These are phyloP conservation scores for Coleophoma crateriformis DNA, from an alignment of 2,329 filamentous ascomycete species.

Conservation along the genomic window DNA sequence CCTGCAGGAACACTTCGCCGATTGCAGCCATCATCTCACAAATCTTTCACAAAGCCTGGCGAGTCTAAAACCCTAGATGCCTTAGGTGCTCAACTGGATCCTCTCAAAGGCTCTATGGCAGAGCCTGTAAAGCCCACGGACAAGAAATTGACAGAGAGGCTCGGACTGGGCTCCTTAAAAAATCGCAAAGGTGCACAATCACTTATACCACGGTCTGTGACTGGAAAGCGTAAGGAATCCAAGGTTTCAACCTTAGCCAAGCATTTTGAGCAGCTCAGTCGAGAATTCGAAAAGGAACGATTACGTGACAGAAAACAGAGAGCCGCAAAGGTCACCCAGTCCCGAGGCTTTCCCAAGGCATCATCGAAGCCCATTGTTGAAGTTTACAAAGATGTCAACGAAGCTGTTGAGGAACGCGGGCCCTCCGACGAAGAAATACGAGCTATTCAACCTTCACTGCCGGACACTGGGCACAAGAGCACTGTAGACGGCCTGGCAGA, in stretches of 20 bases:
- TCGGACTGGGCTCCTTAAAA: slow-evolving; percentile 63
- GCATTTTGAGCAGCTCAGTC: slow-evolving; percentile 93
- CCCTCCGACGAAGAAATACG: slow-evolving; percentile 57
- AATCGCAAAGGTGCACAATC: slow-evolving; percentile 56
- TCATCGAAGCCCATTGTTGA: slow-evolving; percentile 95
- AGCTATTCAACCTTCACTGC: slow-evolving; percentile 27
- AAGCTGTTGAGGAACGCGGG: slow-evolving; percentile 80
- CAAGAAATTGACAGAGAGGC: slow-evolving; percentile 71
- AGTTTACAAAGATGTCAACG: slow-evolving; percentile 88
- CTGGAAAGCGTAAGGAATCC: slow-evolving; percentile 61
- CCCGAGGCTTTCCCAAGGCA: slow-evolving; percentile 80
- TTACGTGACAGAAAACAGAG: slow-evolving; percentile 78
- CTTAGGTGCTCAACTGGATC: slow-evolving; percentile 13
- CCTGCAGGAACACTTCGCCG: slow-evolving; percentile 25
- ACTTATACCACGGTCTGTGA: slow-evolving; percentile 82
- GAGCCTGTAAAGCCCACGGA: slow-evolving; percentile 33
- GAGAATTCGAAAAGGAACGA: slow-evolving; percentile 85
- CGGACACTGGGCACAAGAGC: slow-evolving; percentile 21
- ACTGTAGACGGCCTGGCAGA: slow-evolving; percentile 23
- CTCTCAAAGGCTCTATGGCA: slow-evolving; percentile 15
- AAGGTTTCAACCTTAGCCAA: slow-evolving; percentile 89
- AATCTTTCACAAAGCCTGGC: slow-evolving; percentile 12
- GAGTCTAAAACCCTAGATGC: slow-evolving; percentile 14
- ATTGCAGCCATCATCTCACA: slow-evolving; percentile 12
- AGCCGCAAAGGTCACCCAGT: slow-evolving; percentile 68